phyloP scores from a whole-genome alignment of 495 filamentous ascomycete species.

The Glarea lozoyensis region DNA sequence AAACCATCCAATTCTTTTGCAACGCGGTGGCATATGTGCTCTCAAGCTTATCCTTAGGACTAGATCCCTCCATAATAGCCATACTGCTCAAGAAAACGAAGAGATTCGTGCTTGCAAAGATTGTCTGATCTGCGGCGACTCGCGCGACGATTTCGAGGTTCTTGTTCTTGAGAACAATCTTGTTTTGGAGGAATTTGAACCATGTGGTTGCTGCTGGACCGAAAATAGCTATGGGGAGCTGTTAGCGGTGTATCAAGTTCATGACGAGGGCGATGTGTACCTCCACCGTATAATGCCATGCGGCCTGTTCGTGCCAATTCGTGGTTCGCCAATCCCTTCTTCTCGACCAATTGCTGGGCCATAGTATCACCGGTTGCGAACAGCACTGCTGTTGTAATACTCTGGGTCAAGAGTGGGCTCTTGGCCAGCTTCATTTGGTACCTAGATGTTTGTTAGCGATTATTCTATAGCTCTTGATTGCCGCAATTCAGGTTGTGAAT shows the following conservation, averaged over 20 bases:
- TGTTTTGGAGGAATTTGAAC: constrained; percentile 70
- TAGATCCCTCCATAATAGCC: constrained; percentile 76
- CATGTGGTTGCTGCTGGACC: constrained; percentile 85
- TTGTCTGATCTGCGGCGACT: constrained; percentile 72
- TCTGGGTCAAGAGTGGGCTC: constrained; percentile 80
- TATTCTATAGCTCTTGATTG: not conserved
- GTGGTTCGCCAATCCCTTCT: constrained; percentile 67
- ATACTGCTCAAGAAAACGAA: constrained; percentile 76
- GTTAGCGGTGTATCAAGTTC: constrained; percentile 6
- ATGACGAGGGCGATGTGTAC: constrained; percentile 33
- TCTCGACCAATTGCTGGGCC: constrained; percentile 91
- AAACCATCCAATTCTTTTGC: constrained; percentile 81
- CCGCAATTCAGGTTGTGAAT: not conserved
- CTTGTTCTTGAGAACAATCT: constrained; percentile 53
- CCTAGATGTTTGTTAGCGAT: constrained; percentile 38
- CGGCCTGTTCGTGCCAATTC: constrained; percentile 72
- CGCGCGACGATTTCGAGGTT: constrained; percentile 70
- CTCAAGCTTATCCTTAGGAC: constrained; percentile 60
- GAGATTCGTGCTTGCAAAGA: constrained; percentile 80
- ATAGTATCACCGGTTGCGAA: constrained; percentile 87
- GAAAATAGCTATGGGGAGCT: constrained; percentile 57
- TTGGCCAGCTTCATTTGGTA: constrained; percentile 77
- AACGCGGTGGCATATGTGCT: constrained; percentile 60
- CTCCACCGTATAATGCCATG: constrained; percentile 89
- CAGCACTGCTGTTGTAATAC: constrained; percentile 75